These are phyloP conservation scores for Saxispiralis lemnorum DNA, from an alignment of 495 filamentous ascomycete species.

Conservation along the genomic window DNA sequence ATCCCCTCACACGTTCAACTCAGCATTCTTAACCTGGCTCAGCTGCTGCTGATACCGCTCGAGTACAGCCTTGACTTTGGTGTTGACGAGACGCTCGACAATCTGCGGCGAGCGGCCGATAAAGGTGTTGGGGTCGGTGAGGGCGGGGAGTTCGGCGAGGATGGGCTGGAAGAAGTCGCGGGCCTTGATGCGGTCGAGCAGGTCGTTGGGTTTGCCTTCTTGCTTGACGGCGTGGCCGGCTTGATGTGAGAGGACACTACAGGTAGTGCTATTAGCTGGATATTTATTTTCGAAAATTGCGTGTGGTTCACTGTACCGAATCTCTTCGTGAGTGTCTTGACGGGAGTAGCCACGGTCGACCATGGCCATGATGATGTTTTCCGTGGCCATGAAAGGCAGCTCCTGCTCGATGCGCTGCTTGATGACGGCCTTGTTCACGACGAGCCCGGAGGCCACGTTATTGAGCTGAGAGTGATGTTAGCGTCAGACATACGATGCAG, in stretches of 20 bases:
- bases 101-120: constrained; percentile 46
- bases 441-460: constrained; percentile 67
- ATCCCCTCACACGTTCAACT: constrained; percentile 6
- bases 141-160: constrained; percentile 49
- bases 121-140: constrained; percentile 57
- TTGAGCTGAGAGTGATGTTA: constrained; percentile 34
- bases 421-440: constrained; percentile 74
- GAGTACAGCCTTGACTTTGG: constrained; percentile 14
- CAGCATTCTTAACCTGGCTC: constrained; percentile 5
- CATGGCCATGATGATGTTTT: constrained; percentile 73
- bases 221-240: constrained; percentile 66
- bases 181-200: constrained; percentile 61
- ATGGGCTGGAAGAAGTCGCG: constrained; percentile 72
- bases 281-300: background rate
- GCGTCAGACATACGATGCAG: background rate
- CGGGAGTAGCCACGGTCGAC: constrained; percentile 55
- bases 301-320: constrained; percentile 30
- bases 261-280: background rate
- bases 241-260: constrained; percentile 60
- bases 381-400: constrained; percentile 80
- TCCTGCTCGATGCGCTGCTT: constrained; percentile 50
- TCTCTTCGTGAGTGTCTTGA: constrained; percentile 85
- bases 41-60: constrained; percentile 8
- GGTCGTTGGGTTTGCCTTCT: constrained; percentile 62
- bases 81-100: constrained; percentile 35